These are phyloP conservation scores for Amaranthus palmeri DNA, from an alignment of 148 eudicot species.

Conservation along the genomic window DNA sequence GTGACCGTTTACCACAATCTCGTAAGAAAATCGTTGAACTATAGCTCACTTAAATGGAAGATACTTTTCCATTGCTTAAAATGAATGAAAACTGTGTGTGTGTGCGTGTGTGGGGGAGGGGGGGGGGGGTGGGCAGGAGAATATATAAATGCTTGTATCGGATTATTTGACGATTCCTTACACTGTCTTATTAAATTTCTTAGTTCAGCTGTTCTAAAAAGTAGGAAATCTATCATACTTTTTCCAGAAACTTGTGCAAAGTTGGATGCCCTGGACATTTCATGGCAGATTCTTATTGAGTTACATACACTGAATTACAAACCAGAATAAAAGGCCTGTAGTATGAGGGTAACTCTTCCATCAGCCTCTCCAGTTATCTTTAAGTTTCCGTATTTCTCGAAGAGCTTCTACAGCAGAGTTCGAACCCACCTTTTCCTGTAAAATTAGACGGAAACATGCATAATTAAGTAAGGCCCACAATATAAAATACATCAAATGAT, in stretches of 20 bases:
- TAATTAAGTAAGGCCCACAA: not conserved
- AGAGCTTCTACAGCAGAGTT: conserved; percentile 69
- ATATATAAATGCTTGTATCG: conserved; percentile 1
- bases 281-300: not conserved
- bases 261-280: conserved; percentile 1
- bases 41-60: not conserved
- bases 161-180: not conserved
- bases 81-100: too few species aligned
- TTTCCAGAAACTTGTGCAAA: not conserved
- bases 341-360: not conserved
- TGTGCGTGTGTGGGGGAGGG: not conserved
- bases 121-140: not conserved
- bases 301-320: conserved; percentile 9
- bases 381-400: conserved; percentile 61
- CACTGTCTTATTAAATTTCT: not conserved
- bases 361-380: conserved; percentile 88
- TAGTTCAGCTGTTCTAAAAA: not conserved
- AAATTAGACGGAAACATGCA: not conserved
- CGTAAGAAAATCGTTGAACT: not conserved
- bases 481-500: not conserved
- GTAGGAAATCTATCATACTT: not conserved
- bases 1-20: too few species aligned
- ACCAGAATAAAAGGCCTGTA: not conserved
- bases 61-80: not conserved
- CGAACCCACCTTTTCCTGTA: conserved; percentile 60